phyloP scores from a whole-genome alignment of 805 yeast species.

The Nakazawaea laoshanensis region DNA sequence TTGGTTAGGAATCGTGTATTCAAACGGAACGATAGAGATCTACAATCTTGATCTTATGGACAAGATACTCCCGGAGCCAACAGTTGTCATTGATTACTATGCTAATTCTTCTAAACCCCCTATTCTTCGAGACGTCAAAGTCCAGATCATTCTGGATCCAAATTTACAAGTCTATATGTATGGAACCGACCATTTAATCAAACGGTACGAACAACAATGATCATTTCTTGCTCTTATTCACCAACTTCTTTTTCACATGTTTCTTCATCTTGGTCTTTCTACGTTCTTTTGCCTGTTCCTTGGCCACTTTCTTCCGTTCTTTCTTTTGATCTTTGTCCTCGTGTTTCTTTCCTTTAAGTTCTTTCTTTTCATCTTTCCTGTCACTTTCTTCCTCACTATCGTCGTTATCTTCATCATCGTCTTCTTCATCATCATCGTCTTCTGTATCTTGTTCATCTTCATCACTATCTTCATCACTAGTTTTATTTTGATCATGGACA shows the following conservation, averaged over 20 bases:
- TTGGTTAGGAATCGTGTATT: constrained; percentile 3
- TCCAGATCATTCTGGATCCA: not conserved
- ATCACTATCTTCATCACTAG: constrained; percentile 15
- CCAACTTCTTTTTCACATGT: constrained; percentile 68
- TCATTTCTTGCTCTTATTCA: constrained; percentile 37
- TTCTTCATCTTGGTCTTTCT: constrained; percentile 79
- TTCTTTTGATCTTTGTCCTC: constrained; percentile 76
- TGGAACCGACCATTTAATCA: too few species aligned
- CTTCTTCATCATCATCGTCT: constrained; percentile 23
- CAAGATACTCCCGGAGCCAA: not conserved
- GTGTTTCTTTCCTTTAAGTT: constrained; percentile 62
- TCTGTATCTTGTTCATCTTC: constrained; percentile 19
- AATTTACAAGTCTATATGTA: not conserved
- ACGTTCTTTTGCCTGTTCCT: constrained; percentile 70
- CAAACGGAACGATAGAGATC: constrained; percentile 5
- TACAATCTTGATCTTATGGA: too few species aligned
- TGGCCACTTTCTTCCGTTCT: constrained; percentile 66
- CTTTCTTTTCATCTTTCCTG: constrained; percentile 33
- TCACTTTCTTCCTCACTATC: constrained; percentile 25
- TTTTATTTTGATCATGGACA: constrained; percentile 32
- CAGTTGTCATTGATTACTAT: not conserved
- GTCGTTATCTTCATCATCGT: constrained; percentile 21
- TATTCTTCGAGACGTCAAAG: not conserved
- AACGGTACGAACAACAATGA: too few species aligned
- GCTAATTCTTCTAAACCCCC: not conserved